Conservation (phyloP, 345 rosid species). For the Syzygium grande region DNA sequence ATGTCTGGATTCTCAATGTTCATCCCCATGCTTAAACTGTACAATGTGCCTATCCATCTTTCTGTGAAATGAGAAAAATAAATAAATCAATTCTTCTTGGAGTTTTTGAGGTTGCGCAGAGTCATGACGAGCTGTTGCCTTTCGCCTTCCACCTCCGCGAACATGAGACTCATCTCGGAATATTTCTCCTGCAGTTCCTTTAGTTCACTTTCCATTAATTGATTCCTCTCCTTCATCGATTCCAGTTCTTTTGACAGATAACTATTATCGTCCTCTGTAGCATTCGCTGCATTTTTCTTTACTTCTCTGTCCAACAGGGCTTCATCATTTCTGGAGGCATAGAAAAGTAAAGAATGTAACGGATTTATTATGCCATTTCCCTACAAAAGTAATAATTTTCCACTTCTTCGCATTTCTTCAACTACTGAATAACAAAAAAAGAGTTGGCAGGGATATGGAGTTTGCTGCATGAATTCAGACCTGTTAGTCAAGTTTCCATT, state of each 20-base stretch:
- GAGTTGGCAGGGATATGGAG: background rate
- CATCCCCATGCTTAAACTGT: slow-evolving; percentile 19
- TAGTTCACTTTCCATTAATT: slow-evolving; percentile 61
- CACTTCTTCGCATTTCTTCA: background rate
- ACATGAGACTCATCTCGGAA: slow-evolving; percentile 82
- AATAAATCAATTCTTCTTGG: slow-evolving; percentile 25
- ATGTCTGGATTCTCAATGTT: background rate
- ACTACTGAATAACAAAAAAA: background rate
- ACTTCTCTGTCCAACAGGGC: slow-evolving; percentile 6
- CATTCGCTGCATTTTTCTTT: background rate
- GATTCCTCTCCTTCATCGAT: slow-evolving; percentile 46
- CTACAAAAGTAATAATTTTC: background rate
- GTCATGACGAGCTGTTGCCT: slow-evolving; percentile 94
- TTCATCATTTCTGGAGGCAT: slow-evolving; percentile 7
- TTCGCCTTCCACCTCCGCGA: slow-evolving; percentile 98
- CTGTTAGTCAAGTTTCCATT: slow-evolving; percentile 16
- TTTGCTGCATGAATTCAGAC: slow-evolving; percentile 18
- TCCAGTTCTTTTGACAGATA: slow-evolving; percentile 30
- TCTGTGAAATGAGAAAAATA: slow-evolving; percentile 12
- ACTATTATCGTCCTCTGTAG: slow-evolving; percentile 1
- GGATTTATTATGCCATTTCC: background rate
- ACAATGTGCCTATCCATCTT: slow-evolving; percentile 21
- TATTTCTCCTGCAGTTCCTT: slow-evolving; percentile 90
- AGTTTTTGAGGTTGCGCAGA: slow-evolving; percentile 60
- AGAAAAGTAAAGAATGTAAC: background rate